Percentiles rank a stretch among this genome's conserved stretches.
phyloP scores from a whole-genome alignment of 1,284 basidiomycete species.

The Waitea zeae region DNA sequence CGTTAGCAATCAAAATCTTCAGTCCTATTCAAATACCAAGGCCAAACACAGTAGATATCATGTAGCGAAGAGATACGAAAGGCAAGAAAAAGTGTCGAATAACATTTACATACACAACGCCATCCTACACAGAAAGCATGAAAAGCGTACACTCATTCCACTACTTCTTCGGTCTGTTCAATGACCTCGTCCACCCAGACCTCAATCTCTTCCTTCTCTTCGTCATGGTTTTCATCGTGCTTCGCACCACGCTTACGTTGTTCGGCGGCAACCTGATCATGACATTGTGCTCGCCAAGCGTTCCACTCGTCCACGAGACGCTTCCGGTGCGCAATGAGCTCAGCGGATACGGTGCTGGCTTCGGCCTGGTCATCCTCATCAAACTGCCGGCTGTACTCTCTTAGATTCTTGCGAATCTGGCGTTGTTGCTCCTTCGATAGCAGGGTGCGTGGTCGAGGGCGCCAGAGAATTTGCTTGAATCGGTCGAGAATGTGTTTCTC shows the following conservation, averaged over 20 bases:
- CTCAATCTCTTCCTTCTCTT: slow-evolving; percentile 73
- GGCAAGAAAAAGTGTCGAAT: too few species aligned
- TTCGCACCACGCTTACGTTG: slow-evolving; percentile 16
- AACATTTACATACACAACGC: too few species aligned
- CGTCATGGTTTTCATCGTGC: slow-evolving; percentile 26
- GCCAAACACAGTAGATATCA: too few species aligned
- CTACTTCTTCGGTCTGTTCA: slow-evolving; percentile 77
- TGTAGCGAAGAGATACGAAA: too few species aligned
- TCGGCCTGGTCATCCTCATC: slow-evolving; percentile 96
- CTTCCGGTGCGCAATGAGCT: slow-evolving; percentile 82
- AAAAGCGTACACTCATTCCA: slow-evolving; percentile 19
- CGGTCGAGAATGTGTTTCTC: slow-evolving; percentile 81
- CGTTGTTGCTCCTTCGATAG: slow-evolving; percentile 84
- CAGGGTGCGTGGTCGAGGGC: slow-evolving; percentile 81
- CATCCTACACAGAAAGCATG: too few species aligned
- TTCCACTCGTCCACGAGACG: slow-evolving; percentile 98
- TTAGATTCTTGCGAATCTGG: slow-evolving; percentile 77
- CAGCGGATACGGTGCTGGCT: slow-evolving; percentile 87
- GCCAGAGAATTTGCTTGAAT: slow-evolving; percentile 99
- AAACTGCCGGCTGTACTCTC: slow-evolving; percentile 84
- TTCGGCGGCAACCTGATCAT: slow-evolving; percentile 40
- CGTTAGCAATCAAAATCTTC: too few species aligned
- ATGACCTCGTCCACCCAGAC: slow-evolving; percentile 85
- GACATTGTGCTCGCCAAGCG: slow-evolving; percentile 67
- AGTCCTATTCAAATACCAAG: too few species aligned